Percentiles rank a stretch among this genome's conserved stretches.
These are phyloP conservation scores for Antarctomyces pellizariae DNA, from an alignment of 495 filamentous ascomycete genomes.

Conservation along the genomic window DNA sequence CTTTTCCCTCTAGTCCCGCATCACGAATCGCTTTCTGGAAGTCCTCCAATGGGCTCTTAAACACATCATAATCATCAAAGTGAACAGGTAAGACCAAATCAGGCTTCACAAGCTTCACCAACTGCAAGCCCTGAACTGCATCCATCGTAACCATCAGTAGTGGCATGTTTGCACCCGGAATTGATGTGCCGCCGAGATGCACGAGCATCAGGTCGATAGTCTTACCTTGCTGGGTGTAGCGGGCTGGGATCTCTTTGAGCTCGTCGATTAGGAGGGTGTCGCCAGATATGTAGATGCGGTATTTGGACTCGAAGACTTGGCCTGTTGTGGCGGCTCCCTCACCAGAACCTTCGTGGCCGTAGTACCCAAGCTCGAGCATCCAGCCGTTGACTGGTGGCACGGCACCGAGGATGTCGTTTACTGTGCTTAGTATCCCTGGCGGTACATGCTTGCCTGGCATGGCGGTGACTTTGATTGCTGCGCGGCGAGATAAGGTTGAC, in stretches of 20 bases:
- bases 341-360: constrained; percentile 1
- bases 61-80: constrained; percentile 44
- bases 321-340: constrained; percentile 1
- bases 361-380: constrained; percentile 40
- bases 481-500: no score
- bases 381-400: constrained; percentile 54
- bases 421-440: constrained; percentile 19
- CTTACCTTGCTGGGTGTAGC: constrained; percentile 17
- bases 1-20: constrained; percentile 24
- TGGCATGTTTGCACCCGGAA: constrained; percentile 30
- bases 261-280: constrained; percentile 47
- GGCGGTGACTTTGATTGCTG: constrained; percentile 32
- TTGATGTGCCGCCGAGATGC: constrained; percentile 42
- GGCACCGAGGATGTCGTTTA: constrained; percentile 34
- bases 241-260: constrained; percentile 31
- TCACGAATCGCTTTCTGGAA: constrained; percentile 31
- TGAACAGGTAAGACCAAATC: constrained; percentile 47
- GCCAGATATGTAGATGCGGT: constrained; percentile 48
- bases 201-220: constrained; percentile 45
- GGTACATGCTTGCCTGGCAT: constrained; percentile 55
- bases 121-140: constrained; percentile 33
- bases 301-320: constrained; percentile 22
- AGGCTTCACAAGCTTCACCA: constrained; percentile 34
- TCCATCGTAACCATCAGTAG: constrained; percentile 57
- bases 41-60: constrained; percentile 32